Conservation (phyloP, 148 eudicot genomes). For the Simmondsia chinensis region DNA sequence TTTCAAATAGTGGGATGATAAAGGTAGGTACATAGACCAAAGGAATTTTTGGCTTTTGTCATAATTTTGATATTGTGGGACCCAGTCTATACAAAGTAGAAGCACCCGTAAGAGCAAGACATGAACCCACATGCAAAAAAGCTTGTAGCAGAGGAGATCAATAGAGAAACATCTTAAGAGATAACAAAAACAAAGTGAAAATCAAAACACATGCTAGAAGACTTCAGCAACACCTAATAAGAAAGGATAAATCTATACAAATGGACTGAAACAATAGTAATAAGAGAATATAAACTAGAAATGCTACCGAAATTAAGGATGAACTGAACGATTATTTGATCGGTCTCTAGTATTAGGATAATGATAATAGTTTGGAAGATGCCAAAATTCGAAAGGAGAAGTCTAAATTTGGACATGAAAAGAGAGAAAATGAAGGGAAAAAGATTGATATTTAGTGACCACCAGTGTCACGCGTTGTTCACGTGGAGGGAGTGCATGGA, state of each 20-base stretch:
- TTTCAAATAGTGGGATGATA: background rate
- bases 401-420: background rate
- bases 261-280: too few relatives aligned
- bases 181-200: too few relatives aligned
- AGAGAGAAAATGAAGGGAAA: background rate
- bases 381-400: too few relatives aligned
- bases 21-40: background rate
- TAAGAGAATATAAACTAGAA: too few relatives aligned
- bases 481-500: slow-evolving; percentile 17
- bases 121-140: slow-evolving; percentile 21
- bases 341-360: too few relatives aligned
- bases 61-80: slow-evolving; percentile 21
- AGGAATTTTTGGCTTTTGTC: slow-evolving; percentile 6
- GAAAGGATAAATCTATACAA: too few relatives aligned
- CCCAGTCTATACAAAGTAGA: background rate
- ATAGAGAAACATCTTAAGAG: too few relatives aligned
- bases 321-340: too few relatives aligned
- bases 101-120: slow-evolving; percentile 10
- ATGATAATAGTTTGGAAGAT: too few relatives aligned
- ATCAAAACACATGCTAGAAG: too few relatives aligned
- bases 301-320: too few relatives aligned
- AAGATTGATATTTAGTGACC: slow-evolving; percentile 5
- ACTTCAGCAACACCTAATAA: too few relatives aligned
- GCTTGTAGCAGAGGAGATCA: slow-evolving; percentile 8
- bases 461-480: slow-evolving; percentile 20